Evolutionary conservation across 2,329 filamentous ascomycete genomes (phyloP), one percentile per base, ranked within the genome.

Genomic region (Fusarium fracticaudum): DNA sequence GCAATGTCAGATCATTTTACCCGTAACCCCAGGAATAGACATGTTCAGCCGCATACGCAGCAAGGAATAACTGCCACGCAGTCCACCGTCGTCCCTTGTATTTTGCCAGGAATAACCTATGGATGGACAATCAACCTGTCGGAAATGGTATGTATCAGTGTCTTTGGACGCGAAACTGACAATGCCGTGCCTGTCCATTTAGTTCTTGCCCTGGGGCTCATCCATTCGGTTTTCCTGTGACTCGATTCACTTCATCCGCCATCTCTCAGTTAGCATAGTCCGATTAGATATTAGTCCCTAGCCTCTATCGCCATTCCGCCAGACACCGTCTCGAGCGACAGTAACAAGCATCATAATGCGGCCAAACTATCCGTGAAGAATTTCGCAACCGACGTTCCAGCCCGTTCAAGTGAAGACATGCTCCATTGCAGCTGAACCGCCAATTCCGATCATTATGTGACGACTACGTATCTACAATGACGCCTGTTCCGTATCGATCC

Each of bases 121-220:
- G 14, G 10, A 54, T 45, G 40, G 41, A 50, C n/a, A n/a, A n/a
- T n/a, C n/a, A n/a, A n/a, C n/a, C n/a, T n/a, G n/a, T 58, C 8
- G 37, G 63, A 26, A 67, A 63, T 24, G 66, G 76, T 76, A 78
- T 70, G 76, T 77, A 64, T 77, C 29, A 50, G 47, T 61, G 54
- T 53, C 58, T 55, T 40, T 59, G 53, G 48, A 57, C 45, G 44
- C 53, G 31, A 45, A 69, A 75, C 76, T 78, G 67, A 78, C 69
- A 60, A 57, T 61, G 31, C 24, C 33, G 48, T 59, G 55, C 37
- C 60, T 62, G n/a, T 53, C 31, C 26, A 29, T 69, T 38, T 76
- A 76, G 71, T 48, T 51, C 38, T 40, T 33, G 44, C 24, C 33
- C 24, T 55, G 58, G n/a, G 6, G 15, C 29, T 51, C 38, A 41